phyloP scores from a whole-genome alignment of 148 eudicot genomes.

The Polygonum maritimum region DNA sequence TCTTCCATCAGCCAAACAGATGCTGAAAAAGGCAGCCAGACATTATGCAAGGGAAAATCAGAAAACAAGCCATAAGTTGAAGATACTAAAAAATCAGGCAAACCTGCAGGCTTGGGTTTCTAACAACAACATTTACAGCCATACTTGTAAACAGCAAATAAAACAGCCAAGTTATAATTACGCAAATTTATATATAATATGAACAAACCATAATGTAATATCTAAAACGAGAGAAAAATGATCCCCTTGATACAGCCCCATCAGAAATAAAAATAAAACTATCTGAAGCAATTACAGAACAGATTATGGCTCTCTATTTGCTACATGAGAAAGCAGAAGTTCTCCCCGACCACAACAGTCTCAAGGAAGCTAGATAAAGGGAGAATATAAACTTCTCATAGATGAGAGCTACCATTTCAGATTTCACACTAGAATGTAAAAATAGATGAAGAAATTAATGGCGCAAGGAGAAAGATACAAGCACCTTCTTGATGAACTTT shows the following conservation, averaged over 20 bases:
- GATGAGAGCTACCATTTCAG: constrained; percentile 1
- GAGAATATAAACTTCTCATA: background rate
- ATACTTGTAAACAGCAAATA: background rate
- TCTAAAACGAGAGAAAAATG: background rate
- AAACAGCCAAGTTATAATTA: background rate
- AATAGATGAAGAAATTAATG: constrained; percentile 1
- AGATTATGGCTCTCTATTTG: background rate
- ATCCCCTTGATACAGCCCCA: constrained; percentile 1
- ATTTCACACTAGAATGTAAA: background rate
- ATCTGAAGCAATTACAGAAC: background rate
- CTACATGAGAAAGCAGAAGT: background rate
- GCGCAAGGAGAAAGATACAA: background rate
- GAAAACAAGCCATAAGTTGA: background rate
- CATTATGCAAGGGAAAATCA: no score
- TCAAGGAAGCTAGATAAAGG: background rate
- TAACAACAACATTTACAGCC: background rate
- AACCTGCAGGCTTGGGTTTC: background rate
- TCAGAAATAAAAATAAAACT: background rate
- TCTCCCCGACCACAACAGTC: background rate
- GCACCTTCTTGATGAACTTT: background rate
- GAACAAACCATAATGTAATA: background rate
- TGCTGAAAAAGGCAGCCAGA: no score
- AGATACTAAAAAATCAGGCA: background rate
- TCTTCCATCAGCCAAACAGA: background rate
- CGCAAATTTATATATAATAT: constrained; percentile 4